Evolutionary conservation across 2,329 filamentous ascomycete genomes (phyloP).

Genomic region (Aureobasidium musti): DNA sequence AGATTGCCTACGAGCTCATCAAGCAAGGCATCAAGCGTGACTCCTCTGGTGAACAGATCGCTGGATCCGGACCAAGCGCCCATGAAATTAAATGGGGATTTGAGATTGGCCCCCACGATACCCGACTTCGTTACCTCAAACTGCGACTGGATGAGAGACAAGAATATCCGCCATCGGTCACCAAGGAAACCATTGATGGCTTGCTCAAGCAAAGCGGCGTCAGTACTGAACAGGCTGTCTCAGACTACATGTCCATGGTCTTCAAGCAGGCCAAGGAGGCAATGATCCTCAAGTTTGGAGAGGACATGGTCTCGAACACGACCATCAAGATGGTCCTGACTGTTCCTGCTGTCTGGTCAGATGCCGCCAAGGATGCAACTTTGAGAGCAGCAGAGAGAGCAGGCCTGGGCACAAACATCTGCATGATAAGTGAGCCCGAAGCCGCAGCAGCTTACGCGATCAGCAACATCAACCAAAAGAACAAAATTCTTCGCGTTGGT

Average conservation of each 20-base stretch:
- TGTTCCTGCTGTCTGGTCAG: slow-evolving; percentile 81
- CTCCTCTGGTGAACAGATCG: neutral
- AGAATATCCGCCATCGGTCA: too few species aligned
- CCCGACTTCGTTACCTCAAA: slow-evolving; percentile 78
- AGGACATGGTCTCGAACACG: too few species aligned
- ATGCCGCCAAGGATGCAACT: slow-evolving; percentile 79
- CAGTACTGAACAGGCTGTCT: slow-evolving; percentile 72
- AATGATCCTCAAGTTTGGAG: too few species aligned
- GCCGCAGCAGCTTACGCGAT: slow-evolving; percentile 78
- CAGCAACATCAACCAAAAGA: slow-evolving; percentile 75
- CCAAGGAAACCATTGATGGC: too few species aligned
- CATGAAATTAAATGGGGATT: slow-evolving; percentile 92
- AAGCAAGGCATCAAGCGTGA: slow-evolving; percentile 37
- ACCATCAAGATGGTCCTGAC: too few species aligned
- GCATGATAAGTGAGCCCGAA: slow-evolving; percentile 80
- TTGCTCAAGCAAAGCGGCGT: too few species aligned
- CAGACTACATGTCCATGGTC: too few species aligned
- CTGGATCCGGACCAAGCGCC: too few species aligned
- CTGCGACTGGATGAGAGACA: slow-evolving; percentile 79
- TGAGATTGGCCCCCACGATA: slow-evolving; percentile 76
- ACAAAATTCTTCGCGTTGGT: slow-evolving; percentile 68
- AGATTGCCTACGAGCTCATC: slow-evolving; percentile 61
- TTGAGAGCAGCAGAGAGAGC: slow-evolving; percentile 74
- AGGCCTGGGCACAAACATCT: slow-evolving; percentile 68
- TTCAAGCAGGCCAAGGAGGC: too few species aligned